Evolutionary conservation across 768 basidiomycete genomes (phyloP).

Genomic region (Termitomyces sp.): DNA sequence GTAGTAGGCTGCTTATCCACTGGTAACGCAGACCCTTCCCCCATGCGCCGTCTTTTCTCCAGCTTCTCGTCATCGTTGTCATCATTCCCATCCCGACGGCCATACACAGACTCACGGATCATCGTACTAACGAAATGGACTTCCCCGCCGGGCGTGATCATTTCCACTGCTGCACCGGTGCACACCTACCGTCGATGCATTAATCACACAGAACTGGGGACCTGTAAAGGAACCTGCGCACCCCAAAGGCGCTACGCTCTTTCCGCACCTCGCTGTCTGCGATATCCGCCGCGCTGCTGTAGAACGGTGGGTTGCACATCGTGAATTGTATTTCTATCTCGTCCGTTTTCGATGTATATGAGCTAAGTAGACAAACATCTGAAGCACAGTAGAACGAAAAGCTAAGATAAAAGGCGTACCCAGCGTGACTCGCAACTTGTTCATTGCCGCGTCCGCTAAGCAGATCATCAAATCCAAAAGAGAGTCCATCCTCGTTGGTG

Average conservation of each 20-base stretch:
- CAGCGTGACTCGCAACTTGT: not conserved
- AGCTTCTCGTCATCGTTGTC: not conserved
- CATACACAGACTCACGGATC: constrained; percentile 61
- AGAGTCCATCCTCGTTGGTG: constrained; percentile 6
- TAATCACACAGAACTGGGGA: no score
- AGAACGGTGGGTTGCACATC: constrained; percentile 98
- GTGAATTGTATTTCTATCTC: constrained; percentile 59
- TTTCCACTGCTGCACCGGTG: constrained; percentile 81
- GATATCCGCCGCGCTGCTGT: constrained; percentile 69
- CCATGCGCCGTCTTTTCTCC: not conserved
- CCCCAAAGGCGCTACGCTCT: constrained; percentile 61
- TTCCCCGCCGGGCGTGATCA: constrained; percentile 90
- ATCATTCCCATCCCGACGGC: not conserved
- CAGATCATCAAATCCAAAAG: constrained; percentile 13
- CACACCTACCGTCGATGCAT: constrained; percentile 48
- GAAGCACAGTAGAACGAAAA: no score
- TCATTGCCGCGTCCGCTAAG: not conserved
- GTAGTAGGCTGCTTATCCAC: not conserved
- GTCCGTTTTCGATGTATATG: not conserved
- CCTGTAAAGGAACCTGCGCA: constrained; percentile 26
- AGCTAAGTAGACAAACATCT: not conserved
- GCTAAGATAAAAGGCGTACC: not conserved
- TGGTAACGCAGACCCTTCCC: not conserved
- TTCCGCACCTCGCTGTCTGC: constrained; percentile 53
- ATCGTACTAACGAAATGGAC: constrained; percentile 69